Evolutionary conservation across 345 rosid genomes (phyloP).

Genomic region (Conringia planisiliqua): DNA sequence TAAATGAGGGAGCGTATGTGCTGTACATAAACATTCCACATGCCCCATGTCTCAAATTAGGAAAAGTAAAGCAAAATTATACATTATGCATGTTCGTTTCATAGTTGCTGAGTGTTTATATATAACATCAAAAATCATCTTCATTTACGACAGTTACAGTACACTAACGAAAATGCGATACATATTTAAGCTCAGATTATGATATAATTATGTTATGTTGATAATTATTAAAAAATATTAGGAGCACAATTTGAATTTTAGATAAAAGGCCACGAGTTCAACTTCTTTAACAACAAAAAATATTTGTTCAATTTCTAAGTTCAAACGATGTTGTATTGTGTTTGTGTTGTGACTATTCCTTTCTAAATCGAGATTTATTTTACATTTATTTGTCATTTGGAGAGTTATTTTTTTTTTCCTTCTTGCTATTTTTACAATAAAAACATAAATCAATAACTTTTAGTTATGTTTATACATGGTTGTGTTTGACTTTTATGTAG

Average conservation of each 20-base stretch:
- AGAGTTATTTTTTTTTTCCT: neutral
- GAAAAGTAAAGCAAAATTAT: slow-evolving; percentile 3
- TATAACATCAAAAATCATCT: neutral
- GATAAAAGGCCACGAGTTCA: neutral
- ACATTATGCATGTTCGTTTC: neutral
- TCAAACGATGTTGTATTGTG: neutral
- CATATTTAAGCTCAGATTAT: neutral
- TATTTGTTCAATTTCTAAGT: neutral
- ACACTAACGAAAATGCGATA: neutral
- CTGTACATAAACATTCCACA: slow-evolving; percentile 29
- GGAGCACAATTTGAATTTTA: neutral
- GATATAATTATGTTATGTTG: neutral
- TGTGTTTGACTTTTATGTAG: neutral
- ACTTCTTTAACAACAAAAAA: neutral
- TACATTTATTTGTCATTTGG: neutral
- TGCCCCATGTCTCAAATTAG: slow-evolving; percentile 15
- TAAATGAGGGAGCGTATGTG: slow-evolving; percentile 11
- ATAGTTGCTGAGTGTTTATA: neutral
- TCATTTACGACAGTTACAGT: neutral
- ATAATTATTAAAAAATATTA: neutral
- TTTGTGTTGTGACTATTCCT: neutral
- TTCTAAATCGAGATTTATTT: neutral
- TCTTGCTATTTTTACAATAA: neutral
- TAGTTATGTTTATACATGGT: neutral
- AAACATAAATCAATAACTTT: neutral